Conservation (phyloP, 2,329 filamentous ascomycete genomes). For the Diaporthe sp. region DNA sequence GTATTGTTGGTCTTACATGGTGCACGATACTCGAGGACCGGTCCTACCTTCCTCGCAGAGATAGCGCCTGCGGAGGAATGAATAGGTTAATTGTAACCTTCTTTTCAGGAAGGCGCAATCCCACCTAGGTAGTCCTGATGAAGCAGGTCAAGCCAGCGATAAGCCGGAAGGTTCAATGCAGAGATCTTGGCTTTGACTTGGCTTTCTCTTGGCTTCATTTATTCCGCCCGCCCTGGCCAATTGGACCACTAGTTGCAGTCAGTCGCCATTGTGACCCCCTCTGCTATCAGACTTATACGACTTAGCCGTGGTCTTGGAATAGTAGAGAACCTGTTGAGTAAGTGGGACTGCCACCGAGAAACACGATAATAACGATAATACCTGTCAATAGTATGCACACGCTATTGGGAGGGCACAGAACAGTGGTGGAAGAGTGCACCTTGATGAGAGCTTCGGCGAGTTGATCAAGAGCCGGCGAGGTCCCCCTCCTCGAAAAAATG, state of each 20-base stretch:
- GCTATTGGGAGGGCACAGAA: conserved; percentile 3
- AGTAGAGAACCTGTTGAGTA: background rate
- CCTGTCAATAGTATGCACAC: background rate
- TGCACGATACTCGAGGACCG: background rate
- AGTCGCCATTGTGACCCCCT: conserved; percentile 13
- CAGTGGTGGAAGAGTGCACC: background rate
- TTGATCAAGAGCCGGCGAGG: background rate
- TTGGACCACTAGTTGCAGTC: background rate
- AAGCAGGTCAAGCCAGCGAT: conserved; percentile 27
- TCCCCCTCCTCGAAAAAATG: background rate
- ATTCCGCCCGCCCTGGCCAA: conserved; percentile 7
- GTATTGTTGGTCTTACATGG: background rate
- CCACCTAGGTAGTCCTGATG: conserved; percentile 13
- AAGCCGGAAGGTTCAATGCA: conserved; percentile 18
- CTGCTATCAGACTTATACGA: conserved; percentile 21
- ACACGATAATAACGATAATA: background rate
- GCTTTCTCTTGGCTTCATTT: conserved; percentile 25
- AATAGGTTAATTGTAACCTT: conserved; percentile 17
- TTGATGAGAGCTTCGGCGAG: background rate
- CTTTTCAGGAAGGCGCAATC: conserved; percentile 1
- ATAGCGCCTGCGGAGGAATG: conserved; percentile 2
- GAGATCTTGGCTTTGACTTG: conserved; percentile 31
- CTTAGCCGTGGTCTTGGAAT: background rate
- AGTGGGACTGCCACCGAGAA: background rate
- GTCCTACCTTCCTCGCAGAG: conserved; percentile 27